Evolutionary conservation across 768 basidiomycete genomes (phyloP), one percentile per base, ranked within the genome.

Genomic region (Mycena metata): DNA sequence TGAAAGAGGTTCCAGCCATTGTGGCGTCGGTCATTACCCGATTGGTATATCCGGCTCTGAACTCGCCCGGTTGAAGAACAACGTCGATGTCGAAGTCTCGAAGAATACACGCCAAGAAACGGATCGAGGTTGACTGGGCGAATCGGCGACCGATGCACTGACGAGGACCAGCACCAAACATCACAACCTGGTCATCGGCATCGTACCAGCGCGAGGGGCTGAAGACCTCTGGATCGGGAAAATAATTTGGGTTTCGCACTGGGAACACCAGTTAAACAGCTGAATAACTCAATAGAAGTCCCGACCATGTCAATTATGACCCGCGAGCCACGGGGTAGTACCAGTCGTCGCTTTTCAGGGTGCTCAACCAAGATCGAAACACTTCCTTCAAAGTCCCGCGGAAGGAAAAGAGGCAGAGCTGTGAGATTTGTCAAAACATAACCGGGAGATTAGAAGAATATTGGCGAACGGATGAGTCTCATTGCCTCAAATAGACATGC

Each of bases 71-170:
- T 59, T 13, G 15, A 39, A 24, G 26, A 30, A 68, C 41, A 43
- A 75, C 47, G 30, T 76, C 78, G 19, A 80, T 41, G 43, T 74
- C 72, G 70, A 75, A 80, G 59, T 79, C 78, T 11, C 73, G 72
- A 45, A 80, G 70, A 17, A 79, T 61, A 17, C 64, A 47, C 3
- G 73, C 70, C 13, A 80, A 59, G 50, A 78, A 73, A 49, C 71
- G 73, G 7, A 78, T 63, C 3, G 72, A 67, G 64, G 79, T 77
- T 5, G 69, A 68, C 17, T 64, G 49, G 17, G 77, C 79, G 59
- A 80, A 80, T 64, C 77, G 75, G n/a, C 72, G 69, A 16, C 79
- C 79, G 23, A 79, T 67, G 47, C 79, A 80, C 17, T 66, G 72
- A 7, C 79, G 64, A 9, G 79, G 79, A 3, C 79, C 79, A 13